Conservation (phyloP, 2,329 filamentous ascomycete species). For the Aspergillus sp. region DNA sequence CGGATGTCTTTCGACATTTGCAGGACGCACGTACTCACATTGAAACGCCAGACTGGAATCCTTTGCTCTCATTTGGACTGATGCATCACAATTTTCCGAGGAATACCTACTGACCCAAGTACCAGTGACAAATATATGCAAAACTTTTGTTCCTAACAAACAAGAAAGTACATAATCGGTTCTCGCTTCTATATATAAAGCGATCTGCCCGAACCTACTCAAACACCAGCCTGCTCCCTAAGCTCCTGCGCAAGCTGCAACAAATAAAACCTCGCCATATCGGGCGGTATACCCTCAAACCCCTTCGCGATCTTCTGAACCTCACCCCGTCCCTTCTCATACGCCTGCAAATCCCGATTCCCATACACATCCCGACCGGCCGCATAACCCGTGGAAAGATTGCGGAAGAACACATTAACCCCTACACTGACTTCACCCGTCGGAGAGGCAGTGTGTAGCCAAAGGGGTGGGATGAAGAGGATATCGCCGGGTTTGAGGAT, state of each 20-base stretch:
- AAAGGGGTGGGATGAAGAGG: slow-evolving; percentile 73
- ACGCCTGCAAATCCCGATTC: slow-evolving; percentile 75
- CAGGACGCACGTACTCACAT: no score
- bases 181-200: no score
- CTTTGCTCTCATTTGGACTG: no score
- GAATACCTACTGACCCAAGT: no score
- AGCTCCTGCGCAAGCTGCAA: slow-evolving; percentile 65
- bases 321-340: slow-evolving; percentile 72
- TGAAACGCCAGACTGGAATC: no score
- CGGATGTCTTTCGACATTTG: no score
- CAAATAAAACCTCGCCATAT: slow-evolving; percentile 69
- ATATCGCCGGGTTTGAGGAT: slow-evolving; percentile 64
- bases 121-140: no score
- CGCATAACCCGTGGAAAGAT: slow-evolving; percentile 61
- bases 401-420: slow-evolving; percentile 85
- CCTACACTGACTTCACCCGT: slow-evolving; percentile 57
- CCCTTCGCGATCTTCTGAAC: slow-evolving; percentile 54
- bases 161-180: no score
- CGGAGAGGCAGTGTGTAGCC: slow-evolving; percentile 63
- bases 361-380: slow-evolving; percentile 77
- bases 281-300: slow-evolving; percentile 51
- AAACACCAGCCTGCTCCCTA: slow-evolving; percentile 23
- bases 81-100: no score
- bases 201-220: neutral
- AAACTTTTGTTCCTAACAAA: no score